Base-by-base conservation (phyloP, 2,329 filamentous ascomycete species). In the Fonsecaea monophora region DNA sequence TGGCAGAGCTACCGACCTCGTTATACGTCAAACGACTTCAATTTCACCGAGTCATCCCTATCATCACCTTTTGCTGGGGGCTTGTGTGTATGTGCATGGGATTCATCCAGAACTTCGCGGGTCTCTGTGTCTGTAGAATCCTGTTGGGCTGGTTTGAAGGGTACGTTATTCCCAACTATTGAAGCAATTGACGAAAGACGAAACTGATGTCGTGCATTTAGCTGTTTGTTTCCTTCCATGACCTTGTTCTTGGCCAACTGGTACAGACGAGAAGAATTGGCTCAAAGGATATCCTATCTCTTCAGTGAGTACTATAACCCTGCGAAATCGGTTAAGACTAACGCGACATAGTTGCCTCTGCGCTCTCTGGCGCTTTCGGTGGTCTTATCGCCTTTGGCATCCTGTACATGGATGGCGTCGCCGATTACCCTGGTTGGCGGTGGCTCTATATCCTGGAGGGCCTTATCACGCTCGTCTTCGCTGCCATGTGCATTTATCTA, bases 21-120 rank as follows among this genome's bases (percentile, higher is more conserved):
- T 74, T 85, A 32, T 68, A 81, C 5, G 78, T 85, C 73, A 85
- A 85, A 74, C 82, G 80, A 60, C 68, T 82, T 32, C 81, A 78
- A 0, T 81, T 82, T 1, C 75, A 79, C 21, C 76, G 78, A 40
- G 76, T 81, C 30, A 74, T 82, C 13, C 78, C 79, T 0, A 74
- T 73, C 4, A 70, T 82, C 9, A 78, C 78, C 53, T 74, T 83
- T 25, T 75, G 81, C 53, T 85, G 83, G 83, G 81, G 80, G 0
- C 68, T 85, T n/a, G 78, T 80, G 0, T 83, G 81, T 0, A 79
- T 85, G 53, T 81, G 81, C 18, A 64, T 80, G 0, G 84, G 83
- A 4, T 84, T 85, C 66, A 79, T 80, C 5, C 65, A 77, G 53
- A 80, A 76, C 15, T 75, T 80, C 9, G 78, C 76, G 10, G 76